Base-by-base conservation (phyloP, 2,329 filamentous ascomycete species). In the Canariomyces notabilis region DNA sequence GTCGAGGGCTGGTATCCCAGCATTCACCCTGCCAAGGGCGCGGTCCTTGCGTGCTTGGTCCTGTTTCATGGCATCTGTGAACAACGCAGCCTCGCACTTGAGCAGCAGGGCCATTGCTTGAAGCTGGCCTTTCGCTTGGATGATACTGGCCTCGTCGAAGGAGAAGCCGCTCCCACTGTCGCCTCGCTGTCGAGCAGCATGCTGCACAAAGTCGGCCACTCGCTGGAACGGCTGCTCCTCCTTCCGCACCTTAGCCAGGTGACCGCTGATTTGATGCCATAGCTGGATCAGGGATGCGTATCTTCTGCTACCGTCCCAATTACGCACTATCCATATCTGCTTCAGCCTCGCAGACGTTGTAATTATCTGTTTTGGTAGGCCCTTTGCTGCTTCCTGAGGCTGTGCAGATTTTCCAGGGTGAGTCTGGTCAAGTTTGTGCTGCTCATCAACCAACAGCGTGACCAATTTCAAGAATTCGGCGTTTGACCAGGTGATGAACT, bases 211-310 rank as follows among this genome's bases (percentile, higher is more conserved):
- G 29, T 74, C 61, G 5, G 66, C 65, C 1, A 79, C 71, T 0
- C 64, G 64, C 26, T 72, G 67, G 46, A 72, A 75, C 0, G 74
- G 74, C 52, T 77, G 73, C 52, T 77, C 74, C 8, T 76, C 68
- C 21, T 58, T 57, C 15, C 53, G 52, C 0, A 75, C 68, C 22
- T 64, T 55, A 0, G 48, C 16, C 7, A 51, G 48, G 37, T 61
- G 63, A 1, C 6, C 11, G 14, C 37, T 54, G 7, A 63, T 53
- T 6, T 37, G 11, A 1, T 39, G 18, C 48, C 57, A 57, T 6
- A 63, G 38, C 3, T 23, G 37, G 2, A 57, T n/a, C 4, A 58
- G 59, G 55, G 20, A 40, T 7, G 16, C 39, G 20, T 59, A 70
- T 40, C 42, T 29, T 8, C 26, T 29, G 4, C 9, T 29, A 12